Evolutionary conservation across 1,139 yeast species (phyloP), one percentile per base, ranked within the genome.

Genomic region (Yamadazyma triangularis): DNA sequence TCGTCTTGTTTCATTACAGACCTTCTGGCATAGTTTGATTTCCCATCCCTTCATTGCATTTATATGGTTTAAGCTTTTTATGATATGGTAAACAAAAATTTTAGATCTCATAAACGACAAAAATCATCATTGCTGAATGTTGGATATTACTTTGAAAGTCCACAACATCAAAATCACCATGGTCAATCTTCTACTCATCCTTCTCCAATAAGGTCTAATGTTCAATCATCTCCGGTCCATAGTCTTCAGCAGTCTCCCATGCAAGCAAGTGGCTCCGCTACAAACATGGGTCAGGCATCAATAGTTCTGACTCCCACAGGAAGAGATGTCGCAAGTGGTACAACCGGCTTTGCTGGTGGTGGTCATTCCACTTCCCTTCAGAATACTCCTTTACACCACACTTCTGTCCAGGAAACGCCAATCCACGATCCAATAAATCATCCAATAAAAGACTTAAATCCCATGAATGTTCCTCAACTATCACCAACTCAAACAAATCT

Each of bases 61-160:
- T n/a, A n/a, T n/a, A n/a, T n/a, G n/a, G n/a, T n/a, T n/a, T n/a
- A n/a, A n/a, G n/a, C n/a, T 7, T 18, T 9, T 26, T 40, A 40
- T 46, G 45, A 43, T 34, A 50, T 51, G 57, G 50, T 47, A 18
- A 18, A 18, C 26, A 48, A 46, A 38, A 48, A 49, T 33, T 40
- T 45, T 35, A 48, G 52, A 45, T 43, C 63, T 23, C 70, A 64
- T 44, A 64, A 64, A 45, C 67, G 71, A 38, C 70, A 63, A 51
- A 64, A 64, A 43, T 60, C 67, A 35, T 60, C 64, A 25, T 35
- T 60, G 29, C 65, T 59, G 65, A 61, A 55, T 40, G 44, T 53
- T 15, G 58, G 62, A 18, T 59, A 54, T 38, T 57, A 59, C 37
- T 57, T 55, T 36, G 26, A 20, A 13, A 23, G 19, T 15, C 39